Evolutionary conservation across 805 yeast genomes (phyloP).

Genomic region (Candida piceae): DNA sequence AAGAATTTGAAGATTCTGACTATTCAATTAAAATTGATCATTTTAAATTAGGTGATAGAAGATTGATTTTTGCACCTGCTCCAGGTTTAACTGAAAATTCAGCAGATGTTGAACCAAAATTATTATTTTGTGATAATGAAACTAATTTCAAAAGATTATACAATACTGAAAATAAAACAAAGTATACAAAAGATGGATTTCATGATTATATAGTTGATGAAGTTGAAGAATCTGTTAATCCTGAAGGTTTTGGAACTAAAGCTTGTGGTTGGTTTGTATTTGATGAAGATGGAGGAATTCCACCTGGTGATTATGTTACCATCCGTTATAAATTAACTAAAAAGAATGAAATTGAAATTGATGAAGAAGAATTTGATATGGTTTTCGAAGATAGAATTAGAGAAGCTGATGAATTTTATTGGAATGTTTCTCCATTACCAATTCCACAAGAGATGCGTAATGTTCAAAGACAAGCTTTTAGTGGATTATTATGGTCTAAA

Average conservation of each 20-base stretch:
- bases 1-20: conserved; percentile 34
- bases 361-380: conserved; percentile 70
- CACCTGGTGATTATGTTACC: conserved; percentile 83
- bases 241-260: conserved; percentile 70
- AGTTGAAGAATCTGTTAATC: conserved; percentile 59
- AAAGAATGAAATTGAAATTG: conserved; percentile 37
- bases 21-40: conserved; percentile 57
- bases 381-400: conserved; percentile 65
- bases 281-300: conserved; percentile 71
- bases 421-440: conserved; percentile 83
- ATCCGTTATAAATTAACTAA: conserved; percentile 62
- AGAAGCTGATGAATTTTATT: conserved; percentile 91
- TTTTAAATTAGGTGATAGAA: conserved; percentile 60
- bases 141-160: conserved; percentile 71
- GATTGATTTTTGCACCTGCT: conserved; percentile 74
- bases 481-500: conserved; percentile 90
- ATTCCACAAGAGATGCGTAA: conserved; percentile 71
- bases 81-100: conserved; percentile 61
- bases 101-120: conserved; percentile 67
- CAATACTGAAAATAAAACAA: conserved; percentile 50
- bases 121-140: conserved; percentile 86
- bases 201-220: conserved; percentile 74
- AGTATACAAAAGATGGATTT: conserved; percentile 83
- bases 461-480: conserved; percentile 90
- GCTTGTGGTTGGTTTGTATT: conserved; percentile 80